Conservation (phyloP, 2,329 filamentous ascomycete species). For the Xylaria hypoxylon region DNA sequence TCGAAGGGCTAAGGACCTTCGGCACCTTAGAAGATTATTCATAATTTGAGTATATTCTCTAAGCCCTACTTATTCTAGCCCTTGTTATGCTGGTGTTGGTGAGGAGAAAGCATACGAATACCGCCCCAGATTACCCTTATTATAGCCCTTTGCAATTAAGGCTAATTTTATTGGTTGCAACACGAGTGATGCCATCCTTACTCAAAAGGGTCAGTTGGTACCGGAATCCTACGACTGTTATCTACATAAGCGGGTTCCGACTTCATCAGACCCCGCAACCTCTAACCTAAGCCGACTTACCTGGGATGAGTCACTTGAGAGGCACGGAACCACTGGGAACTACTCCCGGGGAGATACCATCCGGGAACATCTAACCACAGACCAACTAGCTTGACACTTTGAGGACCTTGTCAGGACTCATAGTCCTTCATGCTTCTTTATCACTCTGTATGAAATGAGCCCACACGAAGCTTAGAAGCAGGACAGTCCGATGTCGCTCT, state of each 20-base stretch:
- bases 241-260: not conserved
- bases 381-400: not conserved
- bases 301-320: not conserved
- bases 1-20: no score
- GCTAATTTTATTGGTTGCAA: not conserved
- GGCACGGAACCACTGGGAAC: no score
- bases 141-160: not conserved
- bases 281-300: conserved; percentile 12
- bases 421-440: not conserved
- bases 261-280: not conserved
- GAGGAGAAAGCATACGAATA: conserved; percentile 5
- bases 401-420: no score
- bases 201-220: no score
- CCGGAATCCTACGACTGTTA: not conserved
- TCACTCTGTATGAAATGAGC: no score
- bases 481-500: conserved; percentile 28
- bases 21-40: no score
- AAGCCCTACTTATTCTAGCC: no score
- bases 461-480: conserved; percentile 4
- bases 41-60: no score
- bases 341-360: no score
- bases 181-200: not conserved
- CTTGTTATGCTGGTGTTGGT: no score
- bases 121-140: not conserved
- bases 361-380: no score